Evolutionary conservation across 331 rosid species (phyloP).

Genomic region (Spiraea crenata): DNA sequence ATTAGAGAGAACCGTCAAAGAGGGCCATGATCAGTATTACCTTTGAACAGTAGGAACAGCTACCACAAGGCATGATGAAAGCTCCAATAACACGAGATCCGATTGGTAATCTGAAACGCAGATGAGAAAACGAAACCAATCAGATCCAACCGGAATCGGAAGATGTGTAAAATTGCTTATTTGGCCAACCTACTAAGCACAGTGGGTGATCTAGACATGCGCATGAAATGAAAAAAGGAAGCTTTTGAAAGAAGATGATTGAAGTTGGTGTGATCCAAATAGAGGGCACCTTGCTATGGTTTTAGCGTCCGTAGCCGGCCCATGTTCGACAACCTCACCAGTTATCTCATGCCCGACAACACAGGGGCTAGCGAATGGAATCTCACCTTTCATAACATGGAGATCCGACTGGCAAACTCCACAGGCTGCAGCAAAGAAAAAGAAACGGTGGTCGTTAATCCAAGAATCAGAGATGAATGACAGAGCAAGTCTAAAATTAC

Average conservation of each 20-base stretch:
- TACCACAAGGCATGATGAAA: conserved; percentile 98
- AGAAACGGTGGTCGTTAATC: not conserved
- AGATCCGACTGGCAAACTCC: conserved; percentile 99
- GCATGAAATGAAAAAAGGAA: not conserved
- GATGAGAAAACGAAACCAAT: conserved; percentile 12
- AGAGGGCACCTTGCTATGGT: conserved; percentile 49
- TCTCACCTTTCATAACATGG: conserved; percentile 84
- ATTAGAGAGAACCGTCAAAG: conserved; percentile 6
- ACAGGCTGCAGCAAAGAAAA: conserved; percentile 52
- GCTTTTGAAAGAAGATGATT: not conserved
- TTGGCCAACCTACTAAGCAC: not conserved
- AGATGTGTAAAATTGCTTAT: too few relatives aligned
- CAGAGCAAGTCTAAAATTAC: conserved; percentile 15
- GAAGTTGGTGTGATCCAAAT: not conserved
- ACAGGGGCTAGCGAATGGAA: conserved; percentile 82
- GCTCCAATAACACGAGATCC: conserved; percentile 84
- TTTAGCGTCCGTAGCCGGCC: conserved; percentile 49
- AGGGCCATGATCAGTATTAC: conserved; percentile 31
- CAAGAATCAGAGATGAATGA: not conserved
- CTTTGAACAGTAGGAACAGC: conserved; percentile 81
- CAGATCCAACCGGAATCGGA: not conserved
- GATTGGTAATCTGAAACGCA: conserved; percentile 60
- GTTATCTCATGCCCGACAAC: conserved; percentile 93
- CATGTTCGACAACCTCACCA: conserved; percentile 87
- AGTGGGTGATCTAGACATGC: not conserved